Evolutionary conservation across 805 yeast genomes (phyloP).

Genomic region (Candida coleopterorum): DNA sequence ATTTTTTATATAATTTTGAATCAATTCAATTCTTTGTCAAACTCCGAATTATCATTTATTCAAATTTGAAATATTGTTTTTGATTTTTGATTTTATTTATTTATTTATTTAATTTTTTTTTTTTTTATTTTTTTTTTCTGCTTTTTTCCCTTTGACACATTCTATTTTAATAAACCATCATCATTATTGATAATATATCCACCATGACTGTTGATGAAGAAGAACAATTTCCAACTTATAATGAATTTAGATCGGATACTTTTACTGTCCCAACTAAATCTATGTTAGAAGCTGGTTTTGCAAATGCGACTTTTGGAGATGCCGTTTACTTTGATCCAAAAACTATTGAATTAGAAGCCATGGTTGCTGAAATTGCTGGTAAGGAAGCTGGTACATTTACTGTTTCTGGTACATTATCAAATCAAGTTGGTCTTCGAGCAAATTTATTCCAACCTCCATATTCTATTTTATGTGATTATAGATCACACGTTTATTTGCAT

Average conservation of each 20-base stretch:
- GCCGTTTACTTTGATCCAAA: constrained; percentile 39
- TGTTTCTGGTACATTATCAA: constrained; percentile 39
- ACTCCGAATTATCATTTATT: too few species aligned
- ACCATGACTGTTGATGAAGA: constrained; percentile 14
- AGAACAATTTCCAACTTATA: constrained; percentile 21
- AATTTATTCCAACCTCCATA: constrained; percentile 41
- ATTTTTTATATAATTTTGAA: too few species aligned
- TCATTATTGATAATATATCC: too few species aligned
- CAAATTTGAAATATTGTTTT: too few species aligned
- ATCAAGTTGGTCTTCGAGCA: constrained; percentile 36
- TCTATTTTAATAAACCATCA: too few species aligned
- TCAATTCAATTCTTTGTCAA: too few species aligned
- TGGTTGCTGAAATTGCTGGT: constrained; percentile 32
- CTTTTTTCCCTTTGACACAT: too few species aligned
- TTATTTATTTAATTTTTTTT: too few species aligned
- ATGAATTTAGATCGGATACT: constrained; percentile 60
- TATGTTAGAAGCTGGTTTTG: constrained; percentile 53
- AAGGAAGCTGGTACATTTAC: constrained; percentile 38
- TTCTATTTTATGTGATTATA: constrained; percentile 32
- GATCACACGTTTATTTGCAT: constrained; percentile 32
- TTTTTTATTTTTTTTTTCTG: too few species aligned
- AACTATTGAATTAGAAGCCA: constrained; percentile 29
- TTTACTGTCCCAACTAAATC: constrained; percentile 80
- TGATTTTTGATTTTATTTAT: too few species aligned
- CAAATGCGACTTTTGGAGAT: constrained; percentile 34